phyloP scores from a whole-genome alignment of 1,284 basidiomycete genomes.

The Cryptococcus hybrid region DNA sequence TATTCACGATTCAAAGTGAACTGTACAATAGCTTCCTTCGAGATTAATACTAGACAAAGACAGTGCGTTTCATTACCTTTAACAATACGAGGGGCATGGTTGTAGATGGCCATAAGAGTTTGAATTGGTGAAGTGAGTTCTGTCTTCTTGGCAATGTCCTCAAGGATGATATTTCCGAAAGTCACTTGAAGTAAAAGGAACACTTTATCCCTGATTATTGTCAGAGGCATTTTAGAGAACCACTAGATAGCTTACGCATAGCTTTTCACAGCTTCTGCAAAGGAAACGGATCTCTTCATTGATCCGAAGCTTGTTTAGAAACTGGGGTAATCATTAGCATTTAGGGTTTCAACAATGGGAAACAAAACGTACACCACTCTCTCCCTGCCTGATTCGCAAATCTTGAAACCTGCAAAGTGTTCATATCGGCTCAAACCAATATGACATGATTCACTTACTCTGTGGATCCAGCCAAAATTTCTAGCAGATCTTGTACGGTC shows the following conservation, averaged over 20 bases:
- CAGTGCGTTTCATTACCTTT: slow-evolving; percentile 3
- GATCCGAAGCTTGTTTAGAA: slow-evolving; percentile 34
- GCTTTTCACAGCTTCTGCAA: slow-evolving; percentile 26
- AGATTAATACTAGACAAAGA: not conserved
- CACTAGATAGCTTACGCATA: slow-evolving; percentile 20
- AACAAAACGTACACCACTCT: slow-evolving; percentile 25
- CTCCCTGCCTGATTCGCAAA: slow-evolving; percentile 41
- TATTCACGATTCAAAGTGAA: slow-evolving; percentile 24
- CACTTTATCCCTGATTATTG: slow-evolving; percentile 41
- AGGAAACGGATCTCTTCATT: slow-evolving; percentile 32
- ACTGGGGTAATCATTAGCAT: slow-evolving; percentile 12
- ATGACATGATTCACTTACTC: slow-evolving; percentile 15
- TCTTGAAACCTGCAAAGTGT: slow-evolving; percentile 29
- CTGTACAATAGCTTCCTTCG: slow-evolving; percentile 29
- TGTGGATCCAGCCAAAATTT: slow-evolving; percentile 18
- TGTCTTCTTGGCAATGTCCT: slow-evolving; percentile 23
- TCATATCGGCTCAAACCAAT: too few relatives aligned
- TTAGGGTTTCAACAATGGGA: not conserved
- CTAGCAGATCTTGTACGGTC: slow-evolving; percentile 20
- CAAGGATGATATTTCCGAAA: slow-evolving; percentile 39
- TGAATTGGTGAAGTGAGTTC: slow-evolving; percentile 27
- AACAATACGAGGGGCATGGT: slow-evolving; percentile 35
- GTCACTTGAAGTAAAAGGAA: slow-evolving; percentile 42
- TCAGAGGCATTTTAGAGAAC: slow-evolving; percentile 6
- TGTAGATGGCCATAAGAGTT: slow-evolving; percentile 34